These are phyloP conservation scores for Athelia sp. DNA, from an alignment of 1,284 basidiomycete species.

Conservation along the genomic window DNA sequence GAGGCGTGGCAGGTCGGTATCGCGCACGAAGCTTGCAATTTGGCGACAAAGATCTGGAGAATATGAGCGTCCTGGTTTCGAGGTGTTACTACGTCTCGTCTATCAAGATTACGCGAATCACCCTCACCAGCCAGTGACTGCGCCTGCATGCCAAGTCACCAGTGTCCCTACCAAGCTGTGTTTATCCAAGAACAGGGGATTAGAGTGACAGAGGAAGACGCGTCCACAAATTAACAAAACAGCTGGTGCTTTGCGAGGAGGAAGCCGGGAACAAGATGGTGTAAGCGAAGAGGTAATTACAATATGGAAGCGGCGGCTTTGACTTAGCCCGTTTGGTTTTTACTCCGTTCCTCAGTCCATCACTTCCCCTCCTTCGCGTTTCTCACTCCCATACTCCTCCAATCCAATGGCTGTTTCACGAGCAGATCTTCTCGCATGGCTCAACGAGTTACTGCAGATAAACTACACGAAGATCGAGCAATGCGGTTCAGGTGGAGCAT, in stretches of 20 bases:
- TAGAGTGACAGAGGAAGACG: too few relatives aligned
- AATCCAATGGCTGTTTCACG: constrained; percentile 47
- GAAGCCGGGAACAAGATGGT: neutral
- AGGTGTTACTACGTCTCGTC: neutral
- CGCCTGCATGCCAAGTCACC: neutral
- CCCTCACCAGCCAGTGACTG: neutral
- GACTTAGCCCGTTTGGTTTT: neutral
- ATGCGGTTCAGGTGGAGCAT: constrained; percentile 86
- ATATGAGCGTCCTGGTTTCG: neutral
- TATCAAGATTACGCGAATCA: neutral
- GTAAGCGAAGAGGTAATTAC: neutral
- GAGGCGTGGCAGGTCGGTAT: neutral
- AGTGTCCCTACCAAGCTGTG: too few relatives aligned
- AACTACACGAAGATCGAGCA: constrained; percentile 95
- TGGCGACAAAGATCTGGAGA: neutral
- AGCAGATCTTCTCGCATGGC: constrained; percentile 88
- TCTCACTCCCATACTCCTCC: neutral
- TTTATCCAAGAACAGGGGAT: too few relatives aligned
- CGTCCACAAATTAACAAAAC: neutral
- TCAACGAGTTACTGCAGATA: constrained; percentile 89
- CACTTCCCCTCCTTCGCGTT: neutral
- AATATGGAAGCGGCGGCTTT: too few relatives aligned
- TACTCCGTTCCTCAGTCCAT: neutral
- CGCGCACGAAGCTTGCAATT: neutral
- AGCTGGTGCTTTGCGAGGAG: neutral